phyloP scores from a whole-genome alignment of 2,329 filamentous ascomycete species.

The Neofusicoccum sp. region DNA sequence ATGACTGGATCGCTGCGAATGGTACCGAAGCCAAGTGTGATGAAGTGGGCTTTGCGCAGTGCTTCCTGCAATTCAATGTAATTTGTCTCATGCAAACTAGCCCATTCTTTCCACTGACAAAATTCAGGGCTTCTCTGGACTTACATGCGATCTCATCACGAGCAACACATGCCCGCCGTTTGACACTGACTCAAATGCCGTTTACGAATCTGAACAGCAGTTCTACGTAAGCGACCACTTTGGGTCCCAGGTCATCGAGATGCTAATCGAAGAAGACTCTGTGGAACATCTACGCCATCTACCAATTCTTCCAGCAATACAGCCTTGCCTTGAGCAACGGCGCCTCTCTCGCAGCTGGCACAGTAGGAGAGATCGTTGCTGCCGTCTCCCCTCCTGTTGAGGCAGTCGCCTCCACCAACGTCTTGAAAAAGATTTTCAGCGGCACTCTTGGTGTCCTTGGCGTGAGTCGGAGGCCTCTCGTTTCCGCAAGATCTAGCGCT shows the following conservation, averaged over 20 bases:
- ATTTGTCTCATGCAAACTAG: not conserved
- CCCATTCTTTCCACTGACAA: not conserved
- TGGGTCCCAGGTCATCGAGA: not conserved
- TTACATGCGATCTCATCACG: not conserved
- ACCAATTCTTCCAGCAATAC: slow-evolving; percentile 2
- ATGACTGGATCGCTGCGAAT: not conserved
- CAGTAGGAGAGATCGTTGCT: not conserved
- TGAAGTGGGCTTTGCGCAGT: not conserved
- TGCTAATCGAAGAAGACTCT: not conserved
- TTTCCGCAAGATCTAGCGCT: not conserved
- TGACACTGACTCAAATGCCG: not conserved
- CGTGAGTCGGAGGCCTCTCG: no score
- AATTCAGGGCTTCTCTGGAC: not conserved
- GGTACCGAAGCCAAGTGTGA: not conserved
- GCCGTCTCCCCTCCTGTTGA: not conserved
- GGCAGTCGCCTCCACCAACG: not conserved
- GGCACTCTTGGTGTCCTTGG: not conserved
- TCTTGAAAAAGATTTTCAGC: not conserved
- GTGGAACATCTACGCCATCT: slow-evolving; percentile 2
- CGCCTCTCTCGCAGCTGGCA: not conserved
- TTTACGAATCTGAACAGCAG: not conserved
- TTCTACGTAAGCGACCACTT: not conserved
- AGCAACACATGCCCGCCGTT: slow-evolving; percentile 1
- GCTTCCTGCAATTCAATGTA: not conserved
- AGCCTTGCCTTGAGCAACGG: not conserved